Evolutionary conservation across 805 yeast species (phyloP).

Genomic region (Candida morakotiae): DNA sequence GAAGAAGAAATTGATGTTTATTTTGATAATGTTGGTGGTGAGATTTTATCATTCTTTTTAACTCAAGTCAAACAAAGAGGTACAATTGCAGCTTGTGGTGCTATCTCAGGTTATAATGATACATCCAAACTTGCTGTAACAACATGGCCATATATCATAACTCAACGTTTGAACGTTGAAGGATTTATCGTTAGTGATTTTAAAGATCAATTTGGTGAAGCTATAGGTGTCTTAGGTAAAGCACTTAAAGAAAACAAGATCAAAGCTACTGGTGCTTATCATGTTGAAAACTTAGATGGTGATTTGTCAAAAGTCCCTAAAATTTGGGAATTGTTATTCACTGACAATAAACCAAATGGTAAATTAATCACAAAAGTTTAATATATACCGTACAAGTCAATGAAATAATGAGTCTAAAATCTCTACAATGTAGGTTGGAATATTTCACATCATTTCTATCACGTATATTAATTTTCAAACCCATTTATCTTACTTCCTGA

Average conservation of each 20-base stretch:
- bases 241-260: slow-evolving; percentile 41
- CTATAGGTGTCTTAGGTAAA: slow-evolving; percentile 26
- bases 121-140: slow-evolving; percentile 28
- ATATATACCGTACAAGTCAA: not conserved
- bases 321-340: slow-evolving; percentile 46
- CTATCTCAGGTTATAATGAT: slow-evolving; percentile 56
- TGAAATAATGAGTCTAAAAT: not conserved
- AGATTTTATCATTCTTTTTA: slow-evolving; percentile 45
- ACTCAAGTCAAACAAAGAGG: slow-evolving; percentile 36
- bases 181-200: slow-evolving; percentile 54
- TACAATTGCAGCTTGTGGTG: slow-evolving; percentile 57
- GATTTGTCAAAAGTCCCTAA: slow-evolving; percentile 43
- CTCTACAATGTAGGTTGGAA: no score
- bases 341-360: slow-evolving; percentile 41
- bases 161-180: slow-evolving; percentile 46
- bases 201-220: slow-evolving; percentile 32
- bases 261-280: slow-evolving; percentile 27
- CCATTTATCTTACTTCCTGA: not conserved
- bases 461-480: not conserved
- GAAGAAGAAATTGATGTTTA: slow-evolving; percentile 48
- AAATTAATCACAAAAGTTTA: slow-evolving; percentile 44
- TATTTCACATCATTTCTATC: no score
- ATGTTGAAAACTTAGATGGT: slow-evolving; percentile 38
- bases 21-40: slow-evolving; percentile 66
- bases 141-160: slow-evolving; percentile 41